phyloP scores from a whole-genome alignment of 2,329 filamentous ascomycete genomes.

The Phialophora verrucosa region DNA sequence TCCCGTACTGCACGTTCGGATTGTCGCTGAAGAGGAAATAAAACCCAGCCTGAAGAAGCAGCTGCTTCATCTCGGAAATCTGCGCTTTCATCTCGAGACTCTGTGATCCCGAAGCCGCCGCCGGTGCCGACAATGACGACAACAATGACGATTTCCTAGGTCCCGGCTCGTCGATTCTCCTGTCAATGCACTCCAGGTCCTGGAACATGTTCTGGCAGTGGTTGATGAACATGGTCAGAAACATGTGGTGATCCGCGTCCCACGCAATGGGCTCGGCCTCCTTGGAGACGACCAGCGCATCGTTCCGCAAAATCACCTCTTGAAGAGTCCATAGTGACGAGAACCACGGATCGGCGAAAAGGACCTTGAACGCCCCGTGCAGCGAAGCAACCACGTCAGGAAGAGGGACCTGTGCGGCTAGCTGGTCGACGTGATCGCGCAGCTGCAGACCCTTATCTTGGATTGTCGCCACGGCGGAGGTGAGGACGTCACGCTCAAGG shows the following conservation, averaged over 20 bases:
- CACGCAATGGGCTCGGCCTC: no score
- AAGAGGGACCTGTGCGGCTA: neutral
- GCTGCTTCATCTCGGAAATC: neutral
- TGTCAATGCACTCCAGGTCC: no score
- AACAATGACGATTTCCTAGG: no score
- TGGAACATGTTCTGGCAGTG: no score
- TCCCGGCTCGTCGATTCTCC: no score
- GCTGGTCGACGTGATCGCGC: neutral
- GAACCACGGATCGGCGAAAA: neutral
- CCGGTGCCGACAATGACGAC: no score
- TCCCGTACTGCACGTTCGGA: neutral
- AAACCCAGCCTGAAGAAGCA: neutral
- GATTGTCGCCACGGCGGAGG: neutral
- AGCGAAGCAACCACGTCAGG: neutral
- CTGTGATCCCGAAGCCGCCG: no score
- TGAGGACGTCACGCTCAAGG: neutral
- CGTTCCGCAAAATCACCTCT: neutral
- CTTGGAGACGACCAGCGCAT: no score
- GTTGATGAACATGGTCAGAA: no score
- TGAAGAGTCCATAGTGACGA: slow-evolving; percentile 1
- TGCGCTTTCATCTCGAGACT: no score
- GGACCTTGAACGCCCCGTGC: neutral
- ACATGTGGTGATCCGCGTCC: no score
- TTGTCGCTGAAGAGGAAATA: neutral
- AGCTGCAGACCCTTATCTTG: neutral